Percentiles rank a stretch among this genome's conserved stretches.
Evolutionary conservation across 208 protist genomes (phyloP).

Genomic region (Leishmania arabica): DNA sequence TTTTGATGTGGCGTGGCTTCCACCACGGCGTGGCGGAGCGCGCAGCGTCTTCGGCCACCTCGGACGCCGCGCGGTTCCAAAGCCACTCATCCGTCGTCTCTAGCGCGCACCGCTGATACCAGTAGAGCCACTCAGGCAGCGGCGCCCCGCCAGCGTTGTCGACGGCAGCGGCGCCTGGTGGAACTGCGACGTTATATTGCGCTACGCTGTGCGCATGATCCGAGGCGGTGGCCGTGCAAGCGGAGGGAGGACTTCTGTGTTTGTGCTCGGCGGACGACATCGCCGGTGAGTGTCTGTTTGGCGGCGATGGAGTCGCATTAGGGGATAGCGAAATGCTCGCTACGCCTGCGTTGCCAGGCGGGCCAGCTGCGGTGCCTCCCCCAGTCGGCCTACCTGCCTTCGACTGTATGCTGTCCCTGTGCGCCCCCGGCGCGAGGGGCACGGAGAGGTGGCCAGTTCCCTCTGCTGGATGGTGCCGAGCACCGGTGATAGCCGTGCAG

Average conservation of each 20-base stretch:
- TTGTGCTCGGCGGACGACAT: neutral
- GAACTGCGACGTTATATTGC: neutral
- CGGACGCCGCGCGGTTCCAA: conserved; percentile 24
- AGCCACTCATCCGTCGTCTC: conserved; percentile 36
- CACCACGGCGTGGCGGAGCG: conserved; percentile 37
- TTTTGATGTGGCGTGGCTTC: conserved; percentile 51
- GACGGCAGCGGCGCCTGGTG: neutral
- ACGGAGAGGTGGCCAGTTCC: neutral
- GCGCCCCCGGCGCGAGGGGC: neutral
- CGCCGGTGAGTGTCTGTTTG: neutral
- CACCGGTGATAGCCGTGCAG: neutral
- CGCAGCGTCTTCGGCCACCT: conserved; percentile 18
- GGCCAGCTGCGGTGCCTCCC: neutral
- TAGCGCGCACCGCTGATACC: conserved; percentile 28
- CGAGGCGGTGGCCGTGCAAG: neutral
- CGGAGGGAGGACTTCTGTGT: neutral
- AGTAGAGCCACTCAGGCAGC: conserved; percentile 22
- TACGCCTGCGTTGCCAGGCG: neutral
- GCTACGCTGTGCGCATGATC: neutral
- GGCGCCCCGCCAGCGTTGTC: neutral
- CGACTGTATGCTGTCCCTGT: neutral
- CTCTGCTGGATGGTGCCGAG: neutral
- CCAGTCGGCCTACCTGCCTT: neutral
- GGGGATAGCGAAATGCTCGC: neutral
- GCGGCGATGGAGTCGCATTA: neutral